phyloP scores from a whole-genome alignment of 441 rosid species.

The Pelargonium myrrhifolium region DNA sequence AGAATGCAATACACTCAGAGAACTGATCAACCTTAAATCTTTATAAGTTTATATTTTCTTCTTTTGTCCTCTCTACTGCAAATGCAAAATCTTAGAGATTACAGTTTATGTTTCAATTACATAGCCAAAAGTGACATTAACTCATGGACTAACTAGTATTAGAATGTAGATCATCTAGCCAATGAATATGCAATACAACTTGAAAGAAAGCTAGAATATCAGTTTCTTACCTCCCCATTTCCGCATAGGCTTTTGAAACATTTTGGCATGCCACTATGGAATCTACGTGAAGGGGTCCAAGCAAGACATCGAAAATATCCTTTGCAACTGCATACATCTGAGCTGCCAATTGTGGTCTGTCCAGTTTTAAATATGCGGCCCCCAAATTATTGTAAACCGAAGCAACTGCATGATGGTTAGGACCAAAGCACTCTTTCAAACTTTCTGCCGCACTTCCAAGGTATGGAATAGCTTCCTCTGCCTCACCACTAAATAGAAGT shows the following conservation, averaged over 20 bases:
- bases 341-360: constrained; percentile 1
- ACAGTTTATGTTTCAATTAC: not conserved
- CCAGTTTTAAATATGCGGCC: constrained; percentile 1
- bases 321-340: constrained; percentile 5
- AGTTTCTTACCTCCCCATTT: not conserved
- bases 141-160: not conserved
- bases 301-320: not conserved
- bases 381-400: constrained; percentile 1
- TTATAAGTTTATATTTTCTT: too few relatives aligned
- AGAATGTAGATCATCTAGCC: not conserved
- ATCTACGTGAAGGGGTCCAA: not conserved
- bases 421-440: constrained; percentile 1
- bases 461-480: not conserved
- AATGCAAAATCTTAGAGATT: not conserved
- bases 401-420: not conserved
- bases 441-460: not conserved
- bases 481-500: constrained; percentile 26
- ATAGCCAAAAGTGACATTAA: too few relatives aligned
- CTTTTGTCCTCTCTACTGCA: not conserved
- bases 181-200: not conserved
- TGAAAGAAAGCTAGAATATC: not conserved
- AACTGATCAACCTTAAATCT: too few relatives aligned
- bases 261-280: constrained; percentile 3
- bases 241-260: not conserved
- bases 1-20: too few relatives aligned